Percentiles rank a stretch among this genome's conserved stretches.
These are phyloP conservation scores for Sanghuangporus sanghuang DNA, from an alignment of 1,284 basidiomycete genomes.

Conservation along the genomic window DNA sequence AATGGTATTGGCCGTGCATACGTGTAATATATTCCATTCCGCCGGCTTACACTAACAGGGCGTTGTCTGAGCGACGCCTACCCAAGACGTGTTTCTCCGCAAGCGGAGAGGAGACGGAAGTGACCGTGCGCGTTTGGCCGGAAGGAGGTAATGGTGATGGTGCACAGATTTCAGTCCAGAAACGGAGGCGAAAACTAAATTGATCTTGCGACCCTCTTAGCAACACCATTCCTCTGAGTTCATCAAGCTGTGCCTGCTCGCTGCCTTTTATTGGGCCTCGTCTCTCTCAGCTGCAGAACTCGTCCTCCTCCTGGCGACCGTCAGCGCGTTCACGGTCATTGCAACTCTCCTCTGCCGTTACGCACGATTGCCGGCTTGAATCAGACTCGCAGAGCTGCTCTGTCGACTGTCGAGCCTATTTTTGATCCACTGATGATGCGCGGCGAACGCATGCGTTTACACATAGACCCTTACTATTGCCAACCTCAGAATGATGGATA, in stretches of 20 bases:
- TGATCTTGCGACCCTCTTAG: not conserved
- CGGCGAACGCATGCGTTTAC: constrained; percentile 11
- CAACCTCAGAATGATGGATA: constrained; percentile 11
- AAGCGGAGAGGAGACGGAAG: not conserved
- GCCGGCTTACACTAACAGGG: no score
- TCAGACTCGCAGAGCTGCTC: not conserved
- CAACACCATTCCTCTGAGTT: not conserved
- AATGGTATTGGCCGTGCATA: not conserved
- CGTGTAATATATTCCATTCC: not conserved
- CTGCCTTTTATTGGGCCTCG: not conserved
- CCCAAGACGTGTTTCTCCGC: not conserved
- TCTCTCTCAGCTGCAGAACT: not conserved
- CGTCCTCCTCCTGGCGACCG: constrained; percentile 2
- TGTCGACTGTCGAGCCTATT: not conserved
- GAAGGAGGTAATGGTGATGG: constrained; percentile 4
- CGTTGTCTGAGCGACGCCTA: not conserved
- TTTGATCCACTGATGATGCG: not conserved
- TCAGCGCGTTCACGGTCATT: not conserved
- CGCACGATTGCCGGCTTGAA: not conserved
- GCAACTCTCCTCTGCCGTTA: not conserved
- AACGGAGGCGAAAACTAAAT: not conserved
- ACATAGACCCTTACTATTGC: constrained; percentile 18
- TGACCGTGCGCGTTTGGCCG: not conserved
- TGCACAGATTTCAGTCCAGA: not conserved
- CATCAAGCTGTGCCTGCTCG: constrained; percentile 2